phyloP scores from a whole-genome alignment of 257 asterid species.

The Galeopsis tetrahit region DNA sequence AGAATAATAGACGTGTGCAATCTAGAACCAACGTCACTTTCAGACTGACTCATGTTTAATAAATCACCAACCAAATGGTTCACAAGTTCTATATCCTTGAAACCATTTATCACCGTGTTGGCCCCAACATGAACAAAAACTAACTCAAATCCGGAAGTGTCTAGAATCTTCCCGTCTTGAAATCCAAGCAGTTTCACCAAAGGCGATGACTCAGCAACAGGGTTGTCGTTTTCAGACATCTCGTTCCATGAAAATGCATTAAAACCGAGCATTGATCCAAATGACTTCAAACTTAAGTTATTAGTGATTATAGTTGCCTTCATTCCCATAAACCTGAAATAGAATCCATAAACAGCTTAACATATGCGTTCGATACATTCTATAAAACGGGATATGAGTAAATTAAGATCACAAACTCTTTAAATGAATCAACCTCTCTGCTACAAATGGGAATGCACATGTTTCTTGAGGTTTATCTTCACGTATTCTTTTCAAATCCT shows the following conservation, averaged over 20 bases:
- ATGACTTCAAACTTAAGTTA: constrained; percentile 49
- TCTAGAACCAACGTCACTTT: constrained; percentile 58
- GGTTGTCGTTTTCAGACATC: constrained; percentile 28
- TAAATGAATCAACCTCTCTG: constrained; percentile 59
- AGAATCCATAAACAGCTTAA: constrained; percentile 12
- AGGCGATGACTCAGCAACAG: constrained; percentile 31
- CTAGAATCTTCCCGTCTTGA: constrained; percentile 61
- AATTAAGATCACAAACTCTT: constrained; percentile 9
- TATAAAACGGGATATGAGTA: neutral
- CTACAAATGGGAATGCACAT: constrained; percentile 44
- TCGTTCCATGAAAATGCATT: constrained; percentile 49
- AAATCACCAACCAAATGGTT: constrained; percentile 66
- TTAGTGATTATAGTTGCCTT: constrained; percentile 70
- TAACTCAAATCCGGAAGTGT: constrained; percentile 60
- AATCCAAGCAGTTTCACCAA: constrained; percentile 77
- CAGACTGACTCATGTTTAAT: constrained; percentile 45
- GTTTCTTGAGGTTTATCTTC: constrained; percentile 44
- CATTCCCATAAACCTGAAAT: constrained; percentile 88
- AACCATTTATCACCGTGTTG: constrained; percentile 43
- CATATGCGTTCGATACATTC: neutral
- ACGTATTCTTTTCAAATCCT: constrained; percentile 36
- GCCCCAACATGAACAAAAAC: constrained; percentile 68
- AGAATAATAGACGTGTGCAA: constrained; percentile 71
- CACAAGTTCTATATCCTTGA: constrained; percentile 48
- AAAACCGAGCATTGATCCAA: constrained; percentile 63